Conservation (phyloP, 2,329 filamentous ascomycete genomes). For the Talaromyces atroroseus region DNA sequence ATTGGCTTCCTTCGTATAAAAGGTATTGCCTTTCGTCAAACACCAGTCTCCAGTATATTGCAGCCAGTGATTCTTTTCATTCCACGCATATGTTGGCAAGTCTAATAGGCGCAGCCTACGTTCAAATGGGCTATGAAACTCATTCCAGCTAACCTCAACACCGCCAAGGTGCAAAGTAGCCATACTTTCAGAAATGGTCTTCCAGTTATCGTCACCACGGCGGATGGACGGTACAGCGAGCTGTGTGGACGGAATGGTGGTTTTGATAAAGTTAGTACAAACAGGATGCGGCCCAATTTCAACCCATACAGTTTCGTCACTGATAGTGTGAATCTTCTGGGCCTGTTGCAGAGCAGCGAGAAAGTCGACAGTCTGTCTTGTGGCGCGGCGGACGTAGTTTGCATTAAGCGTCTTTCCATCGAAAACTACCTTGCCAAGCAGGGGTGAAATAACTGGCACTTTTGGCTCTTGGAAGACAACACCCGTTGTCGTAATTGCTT, state of each 20-base stretch:
- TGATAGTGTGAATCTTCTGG: slow-evolving; percentile 52
- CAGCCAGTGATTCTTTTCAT: slow-evolving; percentile 68
- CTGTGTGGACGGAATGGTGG: slow-evolving; percentile 52
- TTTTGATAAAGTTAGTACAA: slow-evolving; percentile 63
- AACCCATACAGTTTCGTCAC: slow-evolving; percentile 64
- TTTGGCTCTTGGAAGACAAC: slow-evolving; percentile 35
- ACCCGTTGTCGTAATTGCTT: slow-evolving; percentile 43
- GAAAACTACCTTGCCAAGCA: slow-evolving; percentile 39
- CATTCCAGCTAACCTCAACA: slow-evolving; percentile 63
- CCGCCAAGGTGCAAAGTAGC: slow-evolving; percentile 58
- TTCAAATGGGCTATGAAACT: slow-evolving; percentile 61
- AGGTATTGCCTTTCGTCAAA: slow-evolving; percentile 61
- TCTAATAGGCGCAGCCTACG: slow-evolving; percentile 54
- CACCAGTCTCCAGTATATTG: slow-evolving; percentile 67
- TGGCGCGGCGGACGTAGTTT: slow-evolving; percentile 59
- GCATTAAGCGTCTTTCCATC: slow-evolving; percentile 37
- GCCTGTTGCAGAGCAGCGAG: slow-evolving; percentile 56
- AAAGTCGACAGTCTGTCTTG: slow-evolving; percentile 67
- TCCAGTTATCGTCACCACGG: slow-evolving; percentile 59
- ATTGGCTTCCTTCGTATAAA: not conserved
- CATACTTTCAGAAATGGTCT: slow-evolving; percentile 56
- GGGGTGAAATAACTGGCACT: slow-evolving; percentile 43
- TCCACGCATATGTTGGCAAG: slow-evolving; percentile 64
- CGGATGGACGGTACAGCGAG: slow-evolving; percentile 57
- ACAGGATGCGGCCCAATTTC: slow-evolving; percentile 72